phyloP scores from a whole-genome alignment of 305 asterid genomes.

The Rubia occidens region DNA sequence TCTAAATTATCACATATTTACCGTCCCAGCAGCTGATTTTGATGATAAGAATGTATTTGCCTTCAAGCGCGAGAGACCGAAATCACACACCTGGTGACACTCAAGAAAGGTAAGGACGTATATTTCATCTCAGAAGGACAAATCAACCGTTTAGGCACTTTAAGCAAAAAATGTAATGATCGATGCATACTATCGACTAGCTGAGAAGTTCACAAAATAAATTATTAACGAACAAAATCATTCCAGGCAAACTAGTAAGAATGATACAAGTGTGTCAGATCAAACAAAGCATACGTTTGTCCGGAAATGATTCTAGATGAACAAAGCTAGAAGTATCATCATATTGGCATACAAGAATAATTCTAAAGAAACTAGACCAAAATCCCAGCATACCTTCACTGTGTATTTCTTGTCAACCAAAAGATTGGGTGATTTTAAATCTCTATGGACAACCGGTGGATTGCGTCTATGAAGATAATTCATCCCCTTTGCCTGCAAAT shows the following conservation, averaged over 20 bases:
- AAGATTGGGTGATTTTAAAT: conserved; percentile 93
- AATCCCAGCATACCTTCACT: conserved; percentile 60
- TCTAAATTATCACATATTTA: conserved; percentile 31
- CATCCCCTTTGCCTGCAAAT: conserved; percentile 87
- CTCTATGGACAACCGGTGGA: conserved; percentile 90
- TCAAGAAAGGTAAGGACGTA: conserved; percentile 19
- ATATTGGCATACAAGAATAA: conserved; percentile 1
- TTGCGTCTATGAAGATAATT: conserved; percentile 78
- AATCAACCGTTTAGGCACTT: background rate
- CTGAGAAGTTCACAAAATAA: background rate
- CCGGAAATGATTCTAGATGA: background rate
- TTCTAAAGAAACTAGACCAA: background rate
- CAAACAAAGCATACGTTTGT: background rate
- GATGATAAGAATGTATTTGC: conserved; percentile 96
- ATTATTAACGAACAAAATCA: background rate
- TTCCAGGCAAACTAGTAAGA: background rate
- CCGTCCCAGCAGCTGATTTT: conserved; percentile 99
- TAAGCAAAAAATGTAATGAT: background rate
- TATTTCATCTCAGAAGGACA: background rate
- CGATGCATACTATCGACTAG: background rate
- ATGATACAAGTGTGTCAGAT: background rate
- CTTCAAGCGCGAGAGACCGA: conserved; percentile 94
- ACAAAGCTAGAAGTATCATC: conserved; percentile 6
- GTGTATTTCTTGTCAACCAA: conserved; percentile 92
- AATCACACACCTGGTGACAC: conserved; percentile 78